Percentiles rank a stretch among this genome's conserved stretches.
Evolutionary conservation across 257 asterid genomes (phyloP).

Genomic region (Nicotiana tabacum): DNA sequence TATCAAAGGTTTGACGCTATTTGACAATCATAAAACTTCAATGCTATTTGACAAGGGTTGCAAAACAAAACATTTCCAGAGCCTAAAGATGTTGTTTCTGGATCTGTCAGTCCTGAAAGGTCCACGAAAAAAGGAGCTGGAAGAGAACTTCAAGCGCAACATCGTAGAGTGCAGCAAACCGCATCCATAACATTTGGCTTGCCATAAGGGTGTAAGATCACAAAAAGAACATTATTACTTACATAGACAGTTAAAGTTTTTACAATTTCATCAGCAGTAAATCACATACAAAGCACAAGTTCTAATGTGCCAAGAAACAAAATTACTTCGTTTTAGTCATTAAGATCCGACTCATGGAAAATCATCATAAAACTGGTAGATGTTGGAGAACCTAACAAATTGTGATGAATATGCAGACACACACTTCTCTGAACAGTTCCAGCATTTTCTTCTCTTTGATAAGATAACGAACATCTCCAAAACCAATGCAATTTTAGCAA

Average conservation of each 20-base stretch:
- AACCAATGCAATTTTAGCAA: background rate
- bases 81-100: background rate
- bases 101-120: background rate
- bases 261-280: too few species aligned
- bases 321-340: too few species aligned
- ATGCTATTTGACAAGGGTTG: background rate
- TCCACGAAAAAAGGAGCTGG: background rate
- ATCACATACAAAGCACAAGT: background rate
- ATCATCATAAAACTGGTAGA: background rate
- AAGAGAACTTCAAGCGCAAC: conserved; percentile 5
- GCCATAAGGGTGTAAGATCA: background rate
- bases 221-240: background rate
- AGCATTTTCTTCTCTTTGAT: background rate
- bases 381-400: background rate
- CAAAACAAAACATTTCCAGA: background rate
- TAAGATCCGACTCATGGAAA: too few species aligned
- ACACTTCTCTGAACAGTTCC: background rate
- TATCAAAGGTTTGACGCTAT: background rate
- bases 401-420: background rate
- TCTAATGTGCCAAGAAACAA: background rate
- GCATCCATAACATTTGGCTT: background rate
- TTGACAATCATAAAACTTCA: background rate
- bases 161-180: conserved; percentile 10
- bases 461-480: background rate
- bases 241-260: too few species aligned